Conservation (phyloP, 495 filamentous ascomycete genomes). For the Letharia columbiana region DNA sequence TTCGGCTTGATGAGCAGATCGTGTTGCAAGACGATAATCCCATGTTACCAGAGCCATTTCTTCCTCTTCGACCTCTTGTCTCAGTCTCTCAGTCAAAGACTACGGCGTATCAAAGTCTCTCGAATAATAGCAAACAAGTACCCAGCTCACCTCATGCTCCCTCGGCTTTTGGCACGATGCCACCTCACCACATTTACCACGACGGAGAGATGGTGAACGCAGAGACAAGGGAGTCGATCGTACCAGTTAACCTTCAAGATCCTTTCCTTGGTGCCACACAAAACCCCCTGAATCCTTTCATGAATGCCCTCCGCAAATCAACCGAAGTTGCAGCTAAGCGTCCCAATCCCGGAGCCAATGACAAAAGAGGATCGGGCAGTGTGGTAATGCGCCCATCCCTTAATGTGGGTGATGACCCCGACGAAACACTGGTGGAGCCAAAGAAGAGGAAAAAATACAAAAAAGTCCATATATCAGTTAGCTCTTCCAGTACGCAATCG, state of each 20-base stretch:
- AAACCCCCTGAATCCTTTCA: constrained; percentile 14
- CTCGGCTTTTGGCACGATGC: constrained; percentile 6
- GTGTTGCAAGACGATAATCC: neutral
- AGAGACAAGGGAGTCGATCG: constrained; percentile 16
- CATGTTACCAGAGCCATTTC: neutral
- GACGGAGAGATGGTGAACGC: constrained; percentile 19
- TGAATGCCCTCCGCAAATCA: constrained; percentile 14
- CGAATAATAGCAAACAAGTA: constrained; percentile 21
- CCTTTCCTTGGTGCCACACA: constrained; percentile 16
- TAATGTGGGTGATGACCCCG: constrained; percentile 7
- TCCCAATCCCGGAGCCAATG: neutral
- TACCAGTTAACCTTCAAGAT: constrained; percentile 13
- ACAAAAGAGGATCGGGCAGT: neutral
- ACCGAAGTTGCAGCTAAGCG: neutral
- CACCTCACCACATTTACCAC: constrained; percentile 8
- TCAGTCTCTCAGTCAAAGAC: neutral
- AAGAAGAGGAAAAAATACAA: neutral
- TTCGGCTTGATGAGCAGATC: neutral
- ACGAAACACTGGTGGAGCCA: constrained; percentile 17
- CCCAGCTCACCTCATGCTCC: constrained; percentile 23
- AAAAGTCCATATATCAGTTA: neutral
- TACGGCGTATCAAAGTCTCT: neutral
- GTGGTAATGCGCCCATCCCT: neutral
- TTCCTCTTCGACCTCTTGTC: neutral
- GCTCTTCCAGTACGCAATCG: constrained; percentile 3